Conservation (phyloP, 768 basidiomycete genomes). For the Termitomyces eurrhizus region DNA sequence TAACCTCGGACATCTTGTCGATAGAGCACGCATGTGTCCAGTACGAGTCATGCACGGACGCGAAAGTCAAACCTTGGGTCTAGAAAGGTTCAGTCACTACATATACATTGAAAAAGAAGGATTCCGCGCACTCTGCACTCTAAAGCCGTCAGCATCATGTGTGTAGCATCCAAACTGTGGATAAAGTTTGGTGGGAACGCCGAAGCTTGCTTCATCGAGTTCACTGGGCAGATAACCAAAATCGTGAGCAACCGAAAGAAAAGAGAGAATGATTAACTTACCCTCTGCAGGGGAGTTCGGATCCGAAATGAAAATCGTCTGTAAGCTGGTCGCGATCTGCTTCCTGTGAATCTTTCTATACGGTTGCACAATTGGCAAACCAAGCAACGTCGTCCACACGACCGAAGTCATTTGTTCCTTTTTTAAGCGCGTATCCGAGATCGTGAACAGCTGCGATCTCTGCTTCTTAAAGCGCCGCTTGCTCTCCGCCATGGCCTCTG, state of each 20-base stretch:
- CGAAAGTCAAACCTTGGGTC: conserved; percentile 78
- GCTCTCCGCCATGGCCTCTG: conserved; percentile 34
- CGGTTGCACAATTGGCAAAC: conserved; percentile 93
- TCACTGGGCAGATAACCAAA: conserved; percentile 41
- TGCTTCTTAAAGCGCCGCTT: conserved; percentile 1
- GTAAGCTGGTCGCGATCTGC: conserved; percentile 80
- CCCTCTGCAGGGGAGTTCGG: conserved; percentile 72
- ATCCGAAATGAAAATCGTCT: conserved; percentile 88
- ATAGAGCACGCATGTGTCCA: conserved; percentile 94
- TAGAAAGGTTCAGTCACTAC: conserved; percentile 23
- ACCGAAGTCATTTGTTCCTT: conserved; percentile 95
- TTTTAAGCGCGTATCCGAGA: conserved; percentile 41
- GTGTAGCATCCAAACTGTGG: conserved; percentile 95
- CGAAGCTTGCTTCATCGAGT: conserved; percentile 82
- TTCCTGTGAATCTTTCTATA: conserved; percentile 82
- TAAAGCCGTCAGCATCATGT: conserved; percentile 96
- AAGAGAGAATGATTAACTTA: conserved; percentile 20
- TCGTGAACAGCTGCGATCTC: conserved; percentile 13
- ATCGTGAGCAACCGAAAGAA: neutral
- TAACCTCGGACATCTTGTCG: conserved; percentile 83
- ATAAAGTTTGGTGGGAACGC: conserved; percentile 99
- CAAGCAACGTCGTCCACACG: conserved; percentile 96
- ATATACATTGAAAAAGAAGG: neutral
- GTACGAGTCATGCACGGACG: conserved; percentile 97
- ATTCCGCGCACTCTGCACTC: conserved; percentile 67